A percentile compares a stretch with the other conserved stretches of the same genome.
phyloP scores from a whole-genome alignment of 2,329 filamentous ascomycete species.

The Lachnellula occidentalis region DNA sequence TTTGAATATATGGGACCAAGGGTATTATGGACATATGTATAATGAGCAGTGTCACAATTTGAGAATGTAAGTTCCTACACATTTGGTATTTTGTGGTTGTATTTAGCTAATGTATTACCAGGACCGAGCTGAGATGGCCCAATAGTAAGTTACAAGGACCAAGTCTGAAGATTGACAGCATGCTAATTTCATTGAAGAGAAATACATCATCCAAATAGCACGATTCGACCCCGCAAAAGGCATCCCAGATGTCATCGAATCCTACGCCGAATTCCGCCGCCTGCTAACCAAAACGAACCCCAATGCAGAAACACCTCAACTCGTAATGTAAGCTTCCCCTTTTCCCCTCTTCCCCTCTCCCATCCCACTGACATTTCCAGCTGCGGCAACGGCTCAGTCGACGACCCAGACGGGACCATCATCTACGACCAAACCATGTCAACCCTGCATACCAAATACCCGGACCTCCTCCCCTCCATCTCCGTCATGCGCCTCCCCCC shows the following conservation, averaged over 20 bases:
- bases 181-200: slow-evolving; percentile 36
- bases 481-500: slow-evolving; percentile 72
- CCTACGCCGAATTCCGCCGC: slow-evolving; percentile 67
- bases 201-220: slow-evolving; percentile 75
- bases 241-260: slow-evolving; percentile 69
- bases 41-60: slow-evolving; percentile 55
- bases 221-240: slow-evolving; percentile 82
- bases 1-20: slow-evolving; percentile 62
- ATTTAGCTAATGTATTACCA: slow-evolving; percentile 10
- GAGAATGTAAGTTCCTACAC: slow-evolving; percentile 42
- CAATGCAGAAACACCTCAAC: slow-evolving; percentile 55
- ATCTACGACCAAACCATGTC: slow-evolving; percentile 69
- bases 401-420: slow-evolving; percentile 69
- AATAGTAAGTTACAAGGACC: slow-evolving; percentile 33
- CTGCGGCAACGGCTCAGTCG: slow-evolving; percentile 73
- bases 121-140: slow-evolving; percentile 52
- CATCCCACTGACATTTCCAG: background rate
- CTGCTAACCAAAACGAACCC: slow-evolving; percentile 47
- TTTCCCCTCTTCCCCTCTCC: background rate
- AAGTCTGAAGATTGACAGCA: background rate
- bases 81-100: background rate
- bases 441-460: slow-evolving; percentile 58
- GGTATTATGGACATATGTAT: slow-evolving; percentile 72
- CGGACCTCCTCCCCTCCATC: slow-evolving; percentile 58
- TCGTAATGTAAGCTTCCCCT: slow-evolving; percentile 52